Conservation (phyloP, 306 rosid species). For the Vigna hirtella region DNA sequence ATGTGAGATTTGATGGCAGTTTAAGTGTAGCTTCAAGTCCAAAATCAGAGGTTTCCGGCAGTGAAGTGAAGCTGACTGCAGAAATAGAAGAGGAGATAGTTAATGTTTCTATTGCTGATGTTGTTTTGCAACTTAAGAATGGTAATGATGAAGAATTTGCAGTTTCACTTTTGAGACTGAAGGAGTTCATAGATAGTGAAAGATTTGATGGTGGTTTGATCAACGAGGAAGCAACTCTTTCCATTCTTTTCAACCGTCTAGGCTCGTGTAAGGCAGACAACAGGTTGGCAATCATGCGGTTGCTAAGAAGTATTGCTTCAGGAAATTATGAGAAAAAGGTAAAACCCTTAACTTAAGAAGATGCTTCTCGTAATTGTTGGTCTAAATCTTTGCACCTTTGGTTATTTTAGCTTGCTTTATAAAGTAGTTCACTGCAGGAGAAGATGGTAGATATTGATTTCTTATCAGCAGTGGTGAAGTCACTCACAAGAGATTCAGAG, state of each 20-base stretch:
- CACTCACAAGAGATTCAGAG: slow-evolving; percentile 71
- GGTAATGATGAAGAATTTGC: slow-evolving; percentile 76
- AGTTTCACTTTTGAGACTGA: slow-evolving; percentile 60
- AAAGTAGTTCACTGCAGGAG: slow-evolving; percentile 67
- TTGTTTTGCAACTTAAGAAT: slow-evolving; percentile 67
- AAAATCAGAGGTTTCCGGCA: slow-evolving; percentile 44
- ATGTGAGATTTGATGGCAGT: slow-evolving; percentile 51
- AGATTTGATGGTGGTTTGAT: slow-evolving; percentile 57
- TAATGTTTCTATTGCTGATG: slow-evolving; percentile 56
- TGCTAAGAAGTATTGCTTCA: slow-evolving; percentile 63
- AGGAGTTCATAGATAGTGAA: slow-evolving; percentile 56
- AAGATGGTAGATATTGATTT: slow-evolving; percentile 69
- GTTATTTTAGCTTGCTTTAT: slow-evolving; percentile 44
- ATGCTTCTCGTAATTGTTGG: neutral
- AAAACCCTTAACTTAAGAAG: slow-evolving; percentile 26
- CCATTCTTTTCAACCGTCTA: slow-evolving; percentile 71
- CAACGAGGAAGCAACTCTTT: slow-evolving; percentile 60
- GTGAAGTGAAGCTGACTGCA: slow-evolving; percentile 52
- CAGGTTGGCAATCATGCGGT: slow-evolving; percentile 58
- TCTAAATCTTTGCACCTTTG: slow-evolving; percentile 16
- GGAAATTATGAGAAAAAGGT: slow-evolving; percentile 70
- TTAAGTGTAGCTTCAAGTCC: slow-evolving; percentile 62
- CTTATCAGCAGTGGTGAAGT: slow-evolving; percentile 76
- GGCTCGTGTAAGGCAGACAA: slow-evolving; percentile 58
- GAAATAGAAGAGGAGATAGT: slow-evolving; percentile 67